Percentiles rank a stretch among this genome's conserved stretches.
phyloP scores from a whole-genome alignment of 345 rosid genomes.

The Acer campestre region DNA sequence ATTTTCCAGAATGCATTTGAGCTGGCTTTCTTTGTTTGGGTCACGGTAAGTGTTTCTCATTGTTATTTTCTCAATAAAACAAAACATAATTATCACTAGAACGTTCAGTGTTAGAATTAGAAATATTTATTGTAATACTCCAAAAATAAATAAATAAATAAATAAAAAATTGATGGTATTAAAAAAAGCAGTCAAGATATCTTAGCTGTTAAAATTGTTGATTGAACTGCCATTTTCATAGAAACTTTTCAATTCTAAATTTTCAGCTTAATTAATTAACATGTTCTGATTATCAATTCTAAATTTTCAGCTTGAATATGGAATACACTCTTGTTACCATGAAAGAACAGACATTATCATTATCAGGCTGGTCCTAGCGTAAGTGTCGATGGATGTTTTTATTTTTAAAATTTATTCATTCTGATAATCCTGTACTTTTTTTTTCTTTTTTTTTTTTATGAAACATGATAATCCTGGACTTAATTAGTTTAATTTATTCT shows the following conservation, averaged over 20 bases:
- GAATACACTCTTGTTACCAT: constrained; percentile 67
- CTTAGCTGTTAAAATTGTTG: neutral
- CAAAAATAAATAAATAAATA: too few species aligned
- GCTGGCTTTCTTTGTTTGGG: constrained; percentile 67
- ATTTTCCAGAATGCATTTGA: constrained; percentile 78
- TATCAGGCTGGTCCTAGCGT: constrained; percentile 66
- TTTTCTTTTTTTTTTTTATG: too few species aligned
- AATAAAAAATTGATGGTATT: too few species aligned
- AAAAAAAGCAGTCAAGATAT: too few species aligned
- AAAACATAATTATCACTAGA: too few species aligned
- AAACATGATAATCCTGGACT: neutral
- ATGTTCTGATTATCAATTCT: neutral
- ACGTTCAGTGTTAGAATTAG: too few species aligned
- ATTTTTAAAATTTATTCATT: too few species aligned
- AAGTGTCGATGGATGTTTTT: constrained; percentile 28
- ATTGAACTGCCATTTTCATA: neutral
- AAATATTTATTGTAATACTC: too few species aligned
- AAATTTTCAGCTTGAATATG: constrained; percentile 48
- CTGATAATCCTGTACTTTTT: too few species aligned
- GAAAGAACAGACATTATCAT: constrained; percentile 37
- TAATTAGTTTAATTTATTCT: neutral
- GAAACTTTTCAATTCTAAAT: neutral
- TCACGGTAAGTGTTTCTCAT: constrained; percentile 49
- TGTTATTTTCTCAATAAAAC: neutral
- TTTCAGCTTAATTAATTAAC: too few species aligned